phyloP scores from a whole-genome alignment of 805 yeast species.

The Kodamaea laetipori region DNA sequence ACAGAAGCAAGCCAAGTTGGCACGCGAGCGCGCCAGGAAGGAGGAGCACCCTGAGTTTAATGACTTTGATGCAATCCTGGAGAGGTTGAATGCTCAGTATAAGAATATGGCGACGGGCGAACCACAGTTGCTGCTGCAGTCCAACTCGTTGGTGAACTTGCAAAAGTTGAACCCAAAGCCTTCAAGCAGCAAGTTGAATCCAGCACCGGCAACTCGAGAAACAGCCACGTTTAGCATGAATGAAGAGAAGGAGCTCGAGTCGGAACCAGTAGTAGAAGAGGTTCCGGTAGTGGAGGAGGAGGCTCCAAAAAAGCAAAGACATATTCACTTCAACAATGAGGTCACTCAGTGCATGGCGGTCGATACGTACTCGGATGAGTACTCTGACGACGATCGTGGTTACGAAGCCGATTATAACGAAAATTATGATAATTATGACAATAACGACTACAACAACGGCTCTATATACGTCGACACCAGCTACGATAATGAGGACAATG shows the following conservation, averaged over 20 bases:
- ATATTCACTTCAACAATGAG: constrained; percentile 88
- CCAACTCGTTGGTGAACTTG: constrained; percentile 19
- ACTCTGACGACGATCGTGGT: constrained; percentile 23
- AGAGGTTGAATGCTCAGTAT: constrained; percentile 45
- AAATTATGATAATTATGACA: constrained; percentile 34
- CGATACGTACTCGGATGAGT: constrained; percentile 33
- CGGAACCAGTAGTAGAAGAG: neutral
- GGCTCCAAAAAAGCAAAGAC: constrained; percentile 47
- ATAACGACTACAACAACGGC: constrained; percentile 22
- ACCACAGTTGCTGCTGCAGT: constrained; percentile 15
- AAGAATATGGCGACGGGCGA: constrained; percentile 12
- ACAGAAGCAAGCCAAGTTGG: constrained; percentile 18
- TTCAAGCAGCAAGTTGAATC: constrained; percentile 7
- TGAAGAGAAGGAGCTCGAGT: constrained; percentile 1
- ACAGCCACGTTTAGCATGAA: constrained; percentile 5
- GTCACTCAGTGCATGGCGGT: constrained; percentile 93
- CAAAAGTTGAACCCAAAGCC: constrained; percentile 15
- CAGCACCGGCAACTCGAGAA: neutral
- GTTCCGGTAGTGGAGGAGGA: constrained; percentile 5
- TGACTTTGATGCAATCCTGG: constrained; percentile 47
- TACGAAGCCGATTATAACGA: constrained; percentile 35
- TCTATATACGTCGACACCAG: constrained; percentile 10
- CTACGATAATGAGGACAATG: constrained; percentile 34
- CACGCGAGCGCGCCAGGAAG: constrained; percentile 8
- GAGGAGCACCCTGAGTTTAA: constrained; percentile 41